Evolutionary conservation across 2,329 filamentous ascomycete genomes (phyloP), one percentile per base, ranked within the genome.

Genomic region (Trichoderma semiorbis): DNA sequence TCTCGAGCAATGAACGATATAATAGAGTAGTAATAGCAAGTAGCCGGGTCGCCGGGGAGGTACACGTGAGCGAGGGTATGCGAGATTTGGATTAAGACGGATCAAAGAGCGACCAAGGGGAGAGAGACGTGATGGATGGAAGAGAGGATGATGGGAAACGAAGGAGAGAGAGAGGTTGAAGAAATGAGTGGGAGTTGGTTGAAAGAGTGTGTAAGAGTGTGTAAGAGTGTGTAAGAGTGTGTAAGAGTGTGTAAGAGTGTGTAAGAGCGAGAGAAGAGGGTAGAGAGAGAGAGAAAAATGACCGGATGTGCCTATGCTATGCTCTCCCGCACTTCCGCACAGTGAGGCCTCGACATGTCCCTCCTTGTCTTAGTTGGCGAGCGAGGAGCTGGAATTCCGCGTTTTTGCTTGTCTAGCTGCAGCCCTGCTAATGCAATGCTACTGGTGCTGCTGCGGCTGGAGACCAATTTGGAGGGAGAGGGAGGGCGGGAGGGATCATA

Each of bases 1-100:
- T 70, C 75, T 77, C 18, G 73, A 74, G 76, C 75, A 78, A 78
- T 73, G 77, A 77, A 73, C 74, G 75, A 57, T 14, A 34, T 24
- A 5, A 36, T 30, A 26, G 11, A 36, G 63, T 47, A 53, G 47
- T 24, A 53, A 34, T n/a, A 10, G n/a, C 7, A 53, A 26, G 30
- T 21, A 34, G 11, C 28, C 28, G 16, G 47, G 21, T 18, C 11
- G 63, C 18, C 21, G 43, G 16, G 12, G 43, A 7, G 34, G 14
- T n/a, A 47, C 43, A 36, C 63, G 63, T 55, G 63, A 53, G 63
- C 14, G 14, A 36, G 6, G n/a, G n/a, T 24, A 50, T 24, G 26
- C 18, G 28, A 53, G 43, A 32, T 60, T 21, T 30, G 11, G 14
- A 26, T 16, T 34, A 14, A 12, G 12, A 21, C 39, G 62, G n/a